Evolutionary conservation across 495 filamentous ascomycete species (phyloP).

Genomic region (Endocarpon pusillum): DNA sequence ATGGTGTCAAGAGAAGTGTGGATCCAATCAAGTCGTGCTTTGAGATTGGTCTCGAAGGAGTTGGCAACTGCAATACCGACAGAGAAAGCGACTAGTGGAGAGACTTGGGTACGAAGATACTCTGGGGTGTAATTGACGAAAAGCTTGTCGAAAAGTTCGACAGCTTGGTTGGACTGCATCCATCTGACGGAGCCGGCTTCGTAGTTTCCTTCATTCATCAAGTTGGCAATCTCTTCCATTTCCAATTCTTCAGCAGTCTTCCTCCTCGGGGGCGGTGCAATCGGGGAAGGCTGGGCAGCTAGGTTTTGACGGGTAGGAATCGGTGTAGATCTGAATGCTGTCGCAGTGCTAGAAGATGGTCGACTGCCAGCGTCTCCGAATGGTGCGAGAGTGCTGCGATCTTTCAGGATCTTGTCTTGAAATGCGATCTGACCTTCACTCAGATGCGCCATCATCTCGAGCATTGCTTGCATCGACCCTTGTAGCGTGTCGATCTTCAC

Average conservation of each 20-base stretch:
- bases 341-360: too few relatives aligned
- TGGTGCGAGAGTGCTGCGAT: slow-evolving; percentile 20
- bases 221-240: slow-evolving; percentile 40
- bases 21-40: slow-evolving; percentile 61
- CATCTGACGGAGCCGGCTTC: slow-evolving; percentile 63
- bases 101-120: slow-evolving; percentile 47
- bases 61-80: slow-evolving; percentile 66
- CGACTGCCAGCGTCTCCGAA: slow-evolving; percentile 4
- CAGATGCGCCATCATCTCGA: slow-evolving; percentile 56
- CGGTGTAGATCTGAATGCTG: too few relatives aligned
- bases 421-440: slow-evolving; percentile 44
- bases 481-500: slow-evolving; percentile 75
- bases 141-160: slow-evolving; percentile 63
- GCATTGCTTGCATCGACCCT: slow-evolving; percentile 47
- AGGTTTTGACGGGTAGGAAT: slow-evolving; percentile 2
- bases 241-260: slow-evolving; percentile 45
- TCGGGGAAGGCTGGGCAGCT: slow-evolving; percentile 16
- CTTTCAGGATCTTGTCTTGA: slow-evolving; percentile 39
- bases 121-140: slow-evolving; percentile 56
- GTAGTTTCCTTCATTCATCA: slow-evolving; percentile 46
- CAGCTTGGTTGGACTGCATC: slow-evolving; percentile 65
- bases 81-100: slow-evolving; percentile 63
- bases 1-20: slow-evolving; percentile 47
- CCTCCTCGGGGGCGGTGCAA: slow-evolving; percentile 24
- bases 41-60: slow-evolving; percentile 44